A percentile compares a stretch with the other conserved stretches of the same genome.
phyloP scores from a whole-genome alignment of 768 basidiomycete genomes.

The Floccularia luteovirens region DNA sequence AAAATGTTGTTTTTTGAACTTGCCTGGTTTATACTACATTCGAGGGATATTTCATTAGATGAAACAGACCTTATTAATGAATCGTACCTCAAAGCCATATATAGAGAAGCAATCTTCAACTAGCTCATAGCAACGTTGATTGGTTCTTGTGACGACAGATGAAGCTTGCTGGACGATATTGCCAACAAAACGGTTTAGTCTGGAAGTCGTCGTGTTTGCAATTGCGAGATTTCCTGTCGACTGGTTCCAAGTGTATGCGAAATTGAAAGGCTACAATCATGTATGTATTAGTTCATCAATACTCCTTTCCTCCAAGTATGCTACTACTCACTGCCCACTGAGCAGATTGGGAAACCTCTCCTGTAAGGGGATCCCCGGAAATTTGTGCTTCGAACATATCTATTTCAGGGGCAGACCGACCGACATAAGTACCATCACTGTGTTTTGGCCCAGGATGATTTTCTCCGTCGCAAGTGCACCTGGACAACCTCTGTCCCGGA shows the following conservation, averaged over 20 bases:
- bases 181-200: slow-evolving; percentile 58
- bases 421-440: slow-evolving; percentile 65
- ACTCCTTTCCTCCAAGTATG: slow-evolving; percentile 3
- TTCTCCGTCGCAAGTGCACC: slow-evolving; percentile 76
- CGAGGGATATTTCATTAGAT: slow-evolving; percentile 1
- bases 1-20: slow-evolving; percentile 5
- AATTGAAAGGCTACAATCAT: slow-evolving; percentile 57
- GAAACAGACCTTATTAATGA: slow-evolving; percentile 1
- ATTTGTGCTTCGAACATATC: slow-evolving; percentile 81
- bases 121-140: slow-evolving; percentile 62
- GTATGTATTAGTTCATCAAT: background rate
- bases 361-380: slow-evolving; percentile 32
- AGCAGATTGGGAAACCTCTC: slow-evolving; percentile 72
- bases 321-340: slow-evolving; percentile 58
- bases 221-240: slow-evolving; percentile 48
- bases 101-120: slow-evolving; percentile 50
- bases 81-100: slow-evolving; percentile 66
- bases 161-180: slow-evolving; percentile 71
- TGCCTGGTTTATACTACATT: slow-evolving; percentile 33
- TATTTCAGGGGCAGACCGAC: slow-evolving; percentile 79
- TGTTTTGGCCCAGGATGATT: slow-evolving; percentile 75
- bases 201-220: slow-evolving; percentile 41
- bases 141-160: slow-evolving; percentile 61
- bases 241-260: slow-evolving; percentile 61
- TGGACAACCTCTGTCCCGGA: slow-evolving; percentile 70